Percentiles rank a stretch among this genome's conserved stretches.
phyloP scores from a whole-genome alignment of 352 stramenopile genomes.

The Phytophthora cajani region DNA sequence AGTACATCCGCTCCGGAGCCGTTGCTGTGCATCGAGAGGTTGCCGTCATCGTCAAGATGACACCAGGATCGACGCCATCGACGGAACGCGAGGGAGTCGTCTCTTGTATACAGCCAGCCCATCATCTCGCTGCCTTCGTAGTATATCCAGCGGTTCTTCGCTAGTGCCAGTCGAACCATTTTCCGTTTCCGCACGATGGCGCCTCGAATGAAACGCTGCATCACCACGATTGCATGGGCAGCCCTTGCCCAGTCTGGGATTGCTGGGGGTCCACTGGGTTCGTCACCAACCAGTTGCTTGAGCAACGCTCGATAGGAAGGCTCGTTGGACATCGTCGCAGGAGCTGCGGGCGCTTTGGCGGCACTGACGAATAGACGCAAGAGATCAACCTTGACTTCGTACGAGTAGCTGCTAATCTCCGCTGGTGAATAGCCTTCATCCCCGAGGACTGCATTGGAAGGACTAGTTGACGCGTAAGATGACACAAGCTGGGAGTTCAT shows the following conservation, averaged over 20 bases:
- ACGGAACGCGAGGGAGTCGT: conserved; percentile 85
- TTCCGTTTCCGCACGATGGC: conserved; percentile 69
- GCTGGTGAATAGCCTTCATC: conserved; percentile 28
- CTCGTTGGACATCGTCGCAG: conserved; percentile 42
- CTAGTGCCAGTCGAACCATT: conserved; percentile 65
- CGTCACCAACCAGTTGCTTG: conserved; percentile 79
- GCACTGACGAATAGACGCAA: conserved; percentile 80
- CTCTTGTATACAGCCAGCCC: conserved; percentile 85
- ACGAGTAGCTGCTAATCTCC: conserved; percentile 62
- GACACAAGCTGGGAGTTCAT: conserved; percentile 35
- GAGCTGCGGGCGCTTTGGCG: conserved; percentile 36
- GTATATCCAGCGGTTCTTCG: conserved; percentile 63
- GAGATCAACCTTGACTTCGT: conserved; percentile 75
- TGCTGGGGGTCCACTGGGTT: conserved; percentile 42
- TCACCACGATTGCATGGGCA: conserved; percentile 75
- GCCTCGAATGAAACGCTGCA: conserved; percentile 85
- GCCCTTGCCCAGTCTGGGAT: conserved; percentile 77
- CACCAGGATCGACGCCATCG: conserved; percentile 87
- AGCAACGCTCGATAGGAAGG: conserved; percentile 77
- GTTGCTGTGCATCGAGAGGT: conserved; percentile 78
- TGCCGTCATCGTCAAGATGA: conserved; percentile 71
- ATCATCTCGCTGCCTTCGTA: conserved; percentile 71
- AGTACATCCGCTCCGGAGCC: conserved; percentile 69
- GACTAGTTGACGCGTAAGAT: conserved; percentile 47
- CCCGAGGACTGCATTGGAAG: conserved; percentile 35